These are phyloP conservation scores for Przewalskia tangutica DNA, from an alignment of 257 asterid genomes.

Conservation along the genomic window DNA sequence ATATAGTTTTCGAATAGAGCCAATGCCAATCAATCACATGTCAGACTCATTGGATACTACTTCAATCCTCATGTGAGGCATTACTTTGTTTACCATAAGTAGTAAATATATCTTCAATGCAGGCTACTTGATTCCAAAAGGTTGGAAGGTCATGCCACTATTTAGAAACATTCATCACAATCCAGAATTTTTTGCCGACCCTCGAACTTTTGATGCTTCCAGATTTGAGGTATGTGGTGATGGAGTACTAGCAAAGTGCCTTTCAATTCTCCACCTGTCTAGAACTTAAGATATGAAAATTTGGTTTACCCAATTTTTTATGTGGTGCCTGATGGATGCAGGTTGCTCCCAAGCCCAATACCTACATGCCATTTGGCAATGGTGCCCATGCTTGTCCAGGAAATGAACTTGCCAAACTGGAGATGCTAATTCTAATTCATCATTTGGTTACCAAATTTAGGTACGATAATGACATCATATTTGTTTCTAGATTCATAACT, in stretches of 20 bases:
- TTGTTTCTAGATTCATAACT: background rate
- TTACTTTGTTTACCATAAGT: background rate
- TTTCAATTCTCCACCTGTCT: slow-evolving; percentile 11
- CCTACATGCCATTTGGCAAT: slow-evolving; percentile 88
- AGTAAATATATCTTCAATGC: slow-evolving; percentile 1
- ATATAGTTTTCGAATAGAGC: background rate
- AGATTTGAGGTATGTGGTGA: slow-evolving; percentile 60
- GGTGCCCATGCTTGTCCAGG: slow-evolving; percentile 93
- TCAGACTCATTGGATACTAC: background rate
- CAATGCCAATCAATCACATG: background rate
- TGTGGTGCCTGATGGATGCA: slow-evolving; percentile 29
- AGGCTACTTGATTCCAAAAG: slow-evolving; percentile 88
- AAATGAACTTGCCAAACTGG: slow-evolving; percentile 76
- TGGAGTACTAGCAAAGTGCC: background rate
- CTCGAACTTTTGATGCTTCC: slow-evolving; percentile 62
- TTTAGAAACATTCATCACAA: slow-evolving; percentile 90
- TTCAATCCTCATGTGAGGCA: background rate
- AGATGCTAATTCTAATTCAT: slow-evolving; percentile 63
- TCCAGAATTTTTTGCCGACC: slow-evolving; percentile 66
- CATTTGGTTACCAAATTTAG: slow-evolving; percentile 57
- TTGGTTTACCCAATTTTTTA: slow-evolving; percentile 2
- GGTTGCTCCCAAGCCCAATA: slow-evolving; percentile 72
- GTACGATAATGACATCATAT: slow-evolving; percentile 22
- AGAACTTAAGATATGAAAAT: slow-evolving; percentile 5
- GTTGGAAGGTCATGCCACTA: slow-evolving; percentile 96